Evolutionary conservation across 352 stramenopile species (phyloP).

Genomic region (Globisporangium apiculatum): DNA sequence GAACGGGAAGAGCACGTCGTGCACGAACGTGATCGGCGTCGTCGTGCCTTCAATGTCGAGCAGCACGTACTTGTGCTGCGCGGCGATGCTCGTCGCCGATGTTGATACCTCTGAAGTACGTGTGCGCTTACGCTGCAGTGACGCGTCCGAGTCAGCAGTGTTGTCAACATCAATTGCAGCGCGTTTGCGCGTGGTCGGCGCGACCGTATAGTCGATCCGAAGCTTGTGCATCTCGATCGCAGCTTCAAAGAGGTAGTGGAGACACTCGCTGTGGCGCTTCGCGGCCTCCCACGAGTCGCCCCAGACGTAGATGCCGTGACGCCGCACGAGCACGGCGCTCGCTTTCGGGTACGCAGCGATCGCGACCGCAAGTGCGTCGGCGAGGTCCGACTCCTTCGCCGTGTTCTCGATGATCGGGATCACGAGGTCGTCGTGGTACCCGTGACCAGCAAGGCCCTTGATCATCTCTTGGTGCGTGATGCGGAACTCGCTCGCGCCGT

Average conservation of each 20-base stretch:
- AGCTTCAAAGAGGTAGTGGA: conserved; percentile 95
- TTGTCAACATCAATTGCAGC: conserved; percentile 18
- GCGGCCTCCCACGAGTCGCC: conserved; percentile 93
- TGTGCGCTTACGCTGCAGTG: conserved; percentile 31
- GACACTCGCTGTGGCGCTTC: conserved; percentile 94
- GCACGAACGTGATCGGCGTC: conserved; percentile 94
- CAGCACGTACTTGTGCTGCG: conserved; percentile 89
- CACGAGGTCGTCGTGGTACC: conserved; percentile 90
- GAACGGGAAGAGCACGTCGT: conserved; percentile 93
- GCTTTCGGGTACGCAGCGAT: conserved; percentile 86
- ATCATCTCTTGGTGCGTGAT: conserved; percentile 97
- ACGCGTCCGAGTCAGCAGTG: conserved; percentile 14
- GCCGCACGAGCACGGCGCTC: conserved; percentile 91
- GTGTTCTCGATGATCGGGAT: conserved; percentile 97
- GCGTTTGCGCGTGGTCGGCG: conserved; percentile 22
- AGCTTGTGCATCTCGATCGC: conserved; percentile 88
- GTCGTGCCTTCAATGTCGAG: conserved; percentile 96
- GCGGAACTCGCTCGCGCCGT: conserved; percentile 71
- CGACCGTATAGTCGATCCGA: conserved; percentile 60
- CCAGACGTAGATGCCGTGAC: conserved; percentile 96
- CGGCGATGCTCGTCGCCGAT: conserved; percentile 31
- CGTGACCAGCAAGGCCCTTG: conserved; percentile 91
- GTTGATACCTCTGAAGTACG: conserved; percentile 13
- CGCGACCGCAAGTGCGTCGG: conserved; percentile 79
- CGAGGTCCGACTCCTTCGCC: conserved; percentile 88